Conservation (phyloP, 2,329 filamentous ascomycete genomes). For the Cladosporium austrohemisphaericum region DNA sequence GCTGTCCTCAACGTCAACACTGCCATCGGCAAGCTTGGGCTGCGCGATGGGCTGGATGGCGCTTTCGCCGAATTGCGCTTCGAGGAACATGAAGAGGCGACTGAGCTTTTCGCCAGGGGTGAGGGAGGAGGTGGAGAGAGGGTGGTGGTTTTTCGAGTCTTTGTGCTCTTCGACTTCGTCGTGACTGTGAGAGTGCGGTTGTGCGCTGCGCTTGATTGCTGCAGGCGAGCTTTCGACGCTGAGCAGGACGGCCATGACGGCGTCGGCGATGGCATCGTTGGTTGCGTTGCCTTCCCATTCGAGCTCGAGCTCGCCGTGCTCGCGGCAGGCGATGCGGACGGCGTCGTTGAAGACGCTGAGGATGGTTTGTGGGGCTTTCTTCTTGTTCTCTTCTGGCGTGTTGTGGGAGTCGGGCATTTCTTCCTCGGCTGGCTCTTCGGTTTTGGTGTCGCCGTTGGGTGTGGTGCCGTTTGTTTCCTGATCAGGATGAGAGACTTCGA, state of each 20-base stretch:
- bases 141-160: constrained; percentile 16
- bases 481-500: constrained; percentile 53
- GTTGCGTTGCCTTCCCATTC: constrained; percentile 98
- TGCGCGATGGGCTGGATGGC: constrained; percentile 72
- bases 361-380: constrained; percentile 37
- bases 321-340: constrained; percentile 62
- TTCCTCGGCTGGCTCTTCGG: constrained; percentile 46
- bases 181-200: constrained; percentile 47
- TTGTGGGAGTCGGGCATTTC: constrained; percentile 38
- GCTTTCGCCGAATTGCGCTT: constrained; percentile 88
- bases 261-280: constrained; percentile 97
- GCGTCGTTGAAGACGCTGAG: constrained; percentile 83
- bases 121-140: constrained; percentile 50
- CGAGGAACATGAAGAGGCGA: constrained; percentile 90
- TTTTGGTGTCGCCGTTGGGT: constrained; percentile 20
- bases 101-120: constrained; percentile 72
- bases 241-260: constrained; percentile 86
- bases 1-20: constrained; percentile 33
- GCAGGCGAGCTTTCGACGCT: constrained; percentile 92
- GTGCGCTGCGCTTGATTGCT: constrained; percentile 75
- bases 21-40: constrained; percentile 47
- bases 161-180: constrained; percentile 31
- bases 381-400: too few relatives aligned
- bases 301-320: constrained; percentile 71
- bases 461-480: too few relatives aligned